Percentiles rank a stretch among this genome's conserved stretches.
Conservation (phyloP, 352 stramenopile species). For the Globisporangium ultimum region DNA sequence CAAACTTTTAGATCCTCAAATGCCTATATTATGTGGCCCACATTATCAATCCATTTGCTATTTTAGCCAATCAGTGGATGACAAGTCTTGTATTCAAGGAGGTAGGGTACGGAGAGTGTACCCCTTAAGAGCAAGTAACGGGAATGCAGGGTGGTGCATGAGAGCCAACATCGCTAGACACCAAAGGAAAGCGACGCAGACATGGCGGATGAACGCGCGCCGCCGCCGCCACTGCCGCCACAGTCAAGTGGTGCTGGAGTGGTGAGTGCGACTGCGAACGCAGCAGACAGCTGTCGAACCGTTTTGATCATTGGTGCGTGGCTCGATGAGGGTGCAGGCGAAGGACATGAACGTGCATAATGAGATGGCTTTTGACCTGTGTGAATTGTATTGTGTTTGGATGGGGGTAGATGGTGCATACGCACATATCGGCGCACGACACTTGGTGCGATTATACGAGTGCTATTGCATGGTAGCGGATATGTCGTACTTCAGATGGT, state of each 20-base stretch:
- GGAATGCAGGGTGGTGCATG: background rate
- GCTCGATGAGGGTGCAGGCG: background rate
- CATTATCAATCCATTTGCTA: background rate
- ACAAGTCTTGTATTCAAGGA: background rate
- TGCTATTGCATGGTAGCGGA: background rate
- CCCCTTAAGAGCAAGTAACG: background rate
- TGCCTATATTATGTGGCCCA: no score
- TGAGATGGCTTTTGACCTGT: no score
- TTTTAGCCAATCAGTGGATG: background rate
- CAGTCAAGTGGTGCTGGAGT: background rate
- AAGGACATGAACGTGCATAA: background rate
- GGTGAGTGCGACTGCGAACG: background rate
- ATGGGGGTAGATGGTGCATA: conserved; percentile 58
- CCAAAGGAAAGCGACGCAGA: background rate
- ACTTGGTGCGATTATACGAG: conserved; percentile 24
- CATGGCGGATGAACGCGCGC: conserved; percentile 8
- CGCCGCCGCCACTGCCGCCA: background rate
- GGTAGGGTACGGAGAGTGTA: background rate
- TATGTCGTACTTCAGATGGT: background rate
- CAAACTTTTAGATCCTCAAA: no score
- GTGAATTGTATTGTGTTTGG: background rate
- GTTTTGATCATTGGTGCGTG: conserved; percentile 64
- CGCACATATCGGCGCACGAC: conserved; percentile 53
- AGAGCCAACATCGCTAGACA: background rate
- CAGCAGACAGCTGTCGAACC: conserved; percentile 30